phyloP scores from a whole-genome alignment of 2,329 filamentous ascomycete genomes.

The Pseudocercospora vitis region DNA sequence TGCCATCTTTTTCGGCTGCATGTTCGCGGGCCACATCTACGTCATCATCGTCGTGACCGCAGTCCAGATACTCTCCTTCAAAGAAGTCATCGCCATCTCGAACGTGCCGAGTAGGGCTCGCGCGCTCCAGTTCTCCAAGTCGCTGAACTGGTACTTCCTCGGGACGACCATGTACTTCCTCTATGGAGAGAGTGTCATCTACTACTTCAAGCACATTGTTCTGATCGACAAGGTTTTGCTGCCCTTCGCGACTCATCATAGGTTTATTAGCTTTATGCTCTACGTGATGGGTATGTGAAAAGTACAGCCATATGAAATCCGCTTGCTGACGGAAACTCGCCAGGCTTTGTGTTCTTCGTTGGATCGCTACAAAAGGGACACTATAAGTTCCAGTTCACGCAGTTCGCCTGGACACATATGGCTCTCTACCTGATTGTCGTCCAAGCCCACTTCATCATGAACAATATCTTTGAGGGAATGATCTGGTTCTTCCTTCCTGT shows the following conservation, averaged over 20 bases:
- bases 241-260: slow-evolving; percentile 92
- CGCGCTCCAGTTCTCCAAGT: slow-evolving; percentile 90
- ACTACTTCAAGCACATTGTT: slow-evolving; percentile 99
- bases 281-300: slow-evolving; percentile 86
- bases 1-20: slow-evolving; percentile 80
- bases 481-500: slow-evolving; percentile 99
- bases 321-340: slow-evolving; percentile 3
- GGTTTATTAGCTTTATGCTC: slow-evolving; percentile 97
- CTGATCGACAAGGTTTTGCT: slow-evolving; percentile 90
- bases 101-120: slow-evolving; percentile 90
- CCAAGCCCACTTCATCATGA: slow-evolving; percentile 99
- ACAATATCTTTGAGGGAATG: slow-evolving; percentile 99
- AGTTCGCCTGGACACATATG: slow-evolving; percentile 99
- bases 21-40: slow-evolving; percentile 97
- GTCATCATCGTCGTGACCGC: slow-evolving; percentile 90
- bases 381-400: slow-evolving; percentile 98
- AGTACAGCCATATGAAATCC: background rate
- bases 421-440: slow-evolving; percentile 96
- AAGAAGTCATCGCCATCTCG: slow-evolving; percentile 97
- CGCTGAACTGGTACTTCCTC: slow-evolving; percentile 98
- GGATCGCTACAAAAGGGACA: slow-evolving; percentile 90
- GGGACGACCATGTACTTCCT: slow-evolving; percentile 99
- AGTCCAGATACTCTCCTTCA: slow-evolving; percentile 95
- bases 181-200: slow-evolving; percentile 98
- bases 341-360: slow-evolving; percentile 98